These are phyloP conservation scores for Grammothele lineata DNA, from an alignment of 768 basidiomycete species.

Conservation along the genomic window DNA sequence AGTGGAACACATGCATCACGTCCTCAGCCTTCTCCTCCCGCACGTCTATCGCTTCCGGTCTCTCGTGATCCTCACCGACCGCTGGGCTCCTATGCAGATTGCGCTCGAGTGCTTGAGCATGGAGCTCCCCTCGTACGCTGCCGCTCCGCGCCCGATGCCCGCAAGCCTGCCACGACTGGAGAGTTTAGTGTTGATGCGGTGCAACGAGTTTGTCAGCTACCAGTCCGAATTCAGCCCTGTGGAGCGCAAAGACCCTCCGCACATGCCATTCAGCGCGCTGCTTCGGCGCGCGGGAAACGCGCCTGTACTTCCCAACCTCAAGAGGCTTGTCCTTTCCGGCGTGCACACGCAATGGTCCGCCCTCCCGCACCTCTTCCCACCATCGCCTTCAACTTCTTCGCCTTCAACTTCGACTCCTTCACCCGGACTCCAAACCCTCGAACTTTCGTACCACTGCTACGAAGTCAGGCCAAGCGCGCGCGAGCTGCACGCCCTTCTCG, in stretches of 20 bases:
- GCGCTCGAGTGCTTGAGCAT: conserved; percentile 43
- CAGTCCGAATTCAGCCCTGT: conserved; percentile 40
- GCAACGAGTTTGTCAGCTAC: conserved; percentile 52
- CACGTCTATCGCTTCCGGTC: conserved; percentile 51
- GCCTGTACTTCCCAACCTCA: conserved; percentile 36
- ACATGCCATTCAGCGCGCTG: conserved; percentile 20
- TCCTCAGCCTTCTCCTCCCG: conserved; percentile 45
- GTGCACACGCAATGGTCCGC: conserved; percentile 54
- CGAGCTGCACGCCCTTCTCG: conserved; percentile 42
- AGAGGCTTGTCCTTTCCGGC: conserved; percentile 47
- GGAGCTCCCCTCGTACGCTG: conserved; percentile 17
- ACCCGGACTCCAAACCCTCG: conserved; percentile 32
- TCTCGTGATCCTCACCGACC: conserved; percentile 49
- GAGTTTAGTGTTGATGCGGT: conserved; percentile 52
- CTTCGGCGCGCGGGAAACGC: neutral
- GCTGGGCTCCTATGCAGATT: conserved; percentile 54
- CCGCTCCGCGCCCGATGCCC: conserved; percentile 26
- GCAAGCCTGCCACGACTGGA: conserved; percentile 31
- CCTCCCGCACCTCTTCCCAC: conserved; percentile 27
- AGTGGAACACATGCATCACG: conserved; percentile 33
- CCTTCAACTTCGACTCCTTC: too few species aligned
- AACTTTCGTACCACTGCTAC: conserved; percentile 48
- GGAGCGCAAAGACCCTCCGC: conserved; percentile 32
- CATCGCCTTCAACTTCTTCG: neutral
- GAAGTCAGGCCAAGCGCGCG: conserved; percentile 48